These are phyloP conservation scores for Lactarius pseudohatsudake DNA, from an alignment of 768 basidiomycete genomes.

Conservation along the genomic window DNA sequence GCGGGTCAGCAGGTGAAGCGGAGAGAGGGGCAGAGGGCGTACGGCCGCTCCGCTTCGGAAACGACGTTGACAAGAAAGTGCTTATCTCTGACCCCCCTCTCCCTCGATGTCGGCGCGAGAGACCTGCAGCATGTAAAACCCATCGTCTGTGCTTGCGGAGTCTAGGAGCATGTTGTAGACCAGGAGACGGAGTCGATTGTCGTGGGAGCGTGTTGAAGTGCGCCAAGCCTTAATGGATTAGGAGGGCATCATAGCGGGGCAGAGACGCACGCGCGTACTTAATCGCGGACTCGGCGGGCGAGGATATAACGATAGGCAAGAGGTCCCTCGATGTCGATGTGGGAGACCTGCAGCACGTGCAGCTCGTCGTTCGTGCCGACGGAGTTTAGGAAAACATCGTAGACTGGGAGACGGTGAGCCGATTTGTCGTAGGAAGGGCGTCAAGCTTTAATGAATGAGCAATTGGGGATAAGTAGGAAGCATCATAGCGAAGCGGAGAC, in stretches of 20 bases:
- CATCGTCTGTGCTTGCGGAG: slow-evolving; percentile 57
- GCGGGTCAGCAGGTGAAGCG: not conserved
- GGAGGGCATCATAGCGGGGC: not conserved
- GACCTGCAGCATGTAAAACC: slow-evolving; percentile 61
- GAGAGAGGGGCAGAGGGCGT: slow-evolving; percentile 33
- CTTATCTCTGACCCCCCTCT: slow-evolving; percentile 73
- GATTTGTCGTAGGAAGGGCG: no score
- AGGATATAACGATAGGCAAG: slow-evolving; percentile 40
- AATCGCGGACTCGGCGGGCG: slow-evolving; percentile 52
- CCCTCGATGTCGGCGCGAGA: slow-evolving; percentile 60
- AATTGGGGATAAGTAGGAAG: not conserved
- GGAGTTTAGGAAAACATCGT: no score
- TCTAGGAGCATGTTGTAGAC: slow-evolving; percentile 65
- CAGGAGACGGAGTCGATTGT: slow-evolving; percentile 60
- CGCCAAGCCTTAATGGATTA: slow-evolving; percentile 45
- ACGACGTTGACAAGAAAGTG: slow-evolving; percentile 61
- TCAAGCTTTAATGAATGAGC: slow-evolving; percentile 45
- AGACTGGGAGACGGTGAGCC: no score
- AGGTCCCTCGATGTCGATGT: slow-evolving; percentile 35
- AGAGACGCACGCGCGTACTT: slow-evolving; percentile 66
- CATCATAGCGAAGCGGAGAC: slow-evolving; percentile 30
- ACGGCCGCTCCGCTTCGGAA: slow-evolving; percentile 57
- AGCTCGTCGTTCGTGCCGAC: no score
- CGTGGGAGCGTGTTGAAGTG: slow-evolving; percentile 71
- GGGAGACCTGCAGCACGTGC: no score